phyloP scores from a whole-genome alignment of 345 rosid species.

The Corchorus olitorius region DNA sequence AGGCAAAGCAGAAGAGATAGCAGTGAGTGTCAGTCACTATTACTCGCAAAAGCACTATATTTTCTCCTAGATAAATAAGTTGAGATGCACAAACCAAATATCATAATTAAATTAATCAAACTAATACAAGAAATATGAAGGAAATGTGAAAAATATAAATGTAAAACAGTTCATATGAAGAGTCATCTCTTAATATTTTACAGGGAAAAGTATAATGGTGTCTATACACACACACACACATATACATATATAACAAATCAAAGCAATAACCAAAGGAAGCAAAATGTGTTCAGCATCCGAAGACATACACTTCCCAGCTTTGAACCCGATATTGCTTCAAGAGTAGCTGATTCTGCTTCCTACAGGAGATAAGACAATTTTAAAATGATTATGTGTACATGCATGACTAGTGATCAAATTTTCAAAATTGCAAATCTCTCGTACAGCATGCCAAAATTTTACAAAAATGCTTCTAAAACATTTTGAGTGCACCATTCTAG shows the following conservation, averaged over 20 bases:
- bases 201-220: not conserved
- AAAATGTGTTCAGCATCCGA: constrained; percentile 1
- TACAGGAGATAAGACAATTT: constrained; percentile 28
- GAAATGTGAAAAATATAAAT: not conserved
- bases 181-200: not conserved
- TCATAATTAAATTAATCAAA: not conserved
- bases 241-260: not conserved
- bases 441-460: constrained; percentile 4
- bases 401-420: not conserved
- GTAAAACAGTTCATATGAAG: constrained; percentile 1
- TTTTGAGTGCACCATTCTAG: not conserved
- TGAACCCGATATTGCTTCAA: constrained; percentile 84
- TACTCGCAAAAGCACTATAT: not conserved
- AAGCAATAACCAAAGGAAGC: not conserved
- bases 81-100: constrained; percentile 6
- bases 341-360: constrained; percentile 92
- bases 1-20: constrained; percentile 26
- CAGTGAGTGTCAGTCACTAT: constrained; percentile 19
- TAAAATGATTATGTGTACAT: not conserved
- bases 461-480: not conserved
- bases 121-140: not conserved
- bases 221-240: no score
- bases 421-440: not conserved
- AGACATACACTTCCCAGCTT: constrained; percentile 80
- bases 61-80: constrained; percentile 13